These are phyloP conservation scores for Populus tremula DNA, from an alignment of 345 rosid genomes.

Conservation along the genomic window DNA sequence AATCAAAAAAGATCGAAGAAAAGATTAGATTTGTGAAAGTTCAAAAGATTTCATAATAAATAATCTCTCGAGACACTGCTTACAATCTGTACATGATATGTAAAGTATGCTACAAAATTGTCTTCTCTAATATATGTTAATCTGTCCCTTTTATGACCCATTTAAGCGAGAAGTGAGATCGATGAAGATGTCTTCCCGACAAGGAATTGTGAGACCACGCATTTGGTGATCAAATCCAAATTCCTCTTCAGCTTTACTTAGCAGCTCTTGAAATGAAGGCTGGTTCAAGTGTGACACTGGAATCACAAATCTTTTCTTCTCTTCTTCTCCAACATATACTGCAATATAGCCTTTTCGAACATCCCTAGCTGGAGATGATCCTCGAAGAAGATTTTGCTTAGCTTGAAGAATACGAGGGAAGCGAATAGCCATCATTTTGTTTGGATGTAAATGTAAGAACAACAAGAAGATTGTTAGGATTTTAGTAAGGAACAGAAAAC, in stretches of 20 bases:
- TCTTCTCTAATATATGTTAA: neutral
- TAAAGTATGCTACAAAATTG: neutral
- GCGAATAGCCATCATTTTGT: neutral
- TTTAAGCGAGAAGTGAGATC: constrained; percentile 21
- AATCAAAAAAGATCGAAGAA: no score
- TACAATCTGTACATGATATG: neutral
- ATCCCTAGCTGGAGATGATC: neutral
- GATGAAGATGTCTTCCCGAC: constrained; percentile 12
- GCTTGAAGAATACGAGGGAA: constrained; percentile 1
- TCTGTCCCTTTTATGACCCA: neutral
- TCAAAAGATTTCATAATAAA: no score
- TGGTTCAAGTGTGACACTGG: constrained; percentile 12
- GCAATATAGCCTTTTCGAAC: constrained; percentile 11
- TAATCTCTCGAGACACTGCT: no score
- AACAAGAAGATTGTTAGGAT: neutral
- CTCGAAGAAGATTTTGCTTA: neutral
- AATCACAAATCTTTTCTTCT: constrained; percentile 18
- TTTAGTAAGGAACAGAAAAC: neutral
- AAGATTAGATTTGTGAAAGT: no score
- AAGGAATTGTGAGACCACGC: constrained; percentile 15
- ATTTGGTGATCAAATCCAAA: constrained; percentile 18
- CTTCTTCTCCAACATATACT: constrained; percentile 3
- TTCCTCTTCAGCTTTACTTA: constrained; percentile 10
- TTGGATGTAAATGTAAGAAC: neutral
- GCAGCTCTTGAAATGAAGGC: constrained; percentile 5